Conservation (phyloP, 495 filamentous ascomycete genomes). For the Antarctomyces pellizariae region DNA sequence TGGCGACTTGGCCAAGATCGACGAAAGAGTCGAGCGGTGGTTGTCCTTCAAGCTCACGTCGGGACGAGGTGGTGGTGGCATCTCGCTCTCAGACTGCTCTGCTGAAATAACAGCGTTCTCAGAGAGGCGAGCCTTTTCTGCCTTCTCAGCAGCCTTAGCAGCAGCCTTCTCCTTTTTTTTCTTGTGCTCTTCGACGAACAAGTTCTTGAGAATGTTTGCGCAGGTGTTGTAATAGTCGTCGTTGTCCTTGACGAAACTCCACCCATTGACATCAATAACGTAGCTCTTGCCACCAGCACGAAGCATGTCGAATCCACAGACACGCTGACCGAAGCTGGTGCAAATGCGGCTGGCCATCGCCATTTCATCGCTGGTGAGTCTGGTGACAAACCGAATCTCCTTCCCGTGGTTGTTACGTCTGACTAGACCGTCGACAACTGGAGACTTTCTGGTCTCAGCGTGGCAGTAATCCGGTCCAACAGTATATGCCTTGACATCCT, state of each 20-base stretch:
- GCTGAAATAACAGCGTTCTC: not conserved
- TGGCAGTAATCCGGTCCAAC: slow-evolving; percentile 88
- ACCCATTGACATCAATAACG: slow-evolving; percentile 97
- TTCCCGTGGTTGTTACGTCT: slow-evolving; percentile 92
- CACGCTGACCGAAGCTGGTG: slow-evolving; percentile 75
- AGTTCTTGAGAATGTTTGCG: slow-evolving; percentile 60
- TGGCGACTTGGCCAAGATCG: slow-evolving; percentile 36
- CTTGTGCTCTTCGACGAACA: slow-evolving; percentile 58
- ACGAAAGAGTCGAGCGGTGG: slow-evolving; percentile 13
- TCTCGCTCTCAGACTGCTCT: not conserved
- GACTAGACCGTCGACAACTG: slow-evolving; percentile 89
- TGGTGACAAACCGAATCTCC: slow-evolving; percentile 86
- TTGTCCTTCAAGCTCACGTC: slow-evolving; percentile 6
- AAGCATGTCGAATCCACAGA: slow-evolving; percentile 92
- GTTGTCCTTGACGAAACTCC: slow-evolving; percentile 99
- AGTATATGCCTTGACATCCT: slow-evolving; percentile 97
- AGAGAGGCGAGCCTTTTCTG: slow-evolving; percentile 2
- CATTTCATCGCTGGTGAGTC: slow-evolving; percentile 56
- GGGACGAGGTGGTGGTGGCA: slow-evolving; percentile 1
- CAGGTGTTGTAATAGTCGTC: slow-evolving; percentile 93
- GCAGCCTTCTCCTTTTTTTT: slow-evolving; percentile 20
- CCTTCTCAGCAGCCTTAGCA: slow-evolving; percentile 8
- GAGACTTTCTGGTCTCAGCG: slow-evolving; percentile 88
- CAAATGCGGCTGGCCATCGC: slow-evolving; percentile 75
- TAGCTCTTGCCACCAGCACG: slow-evolving; percentile 73